Evolutionary conservation across 2,329 filamentous ascomycete species (phyloP).

Genomic region (Aspergillus sp.): DNA sequence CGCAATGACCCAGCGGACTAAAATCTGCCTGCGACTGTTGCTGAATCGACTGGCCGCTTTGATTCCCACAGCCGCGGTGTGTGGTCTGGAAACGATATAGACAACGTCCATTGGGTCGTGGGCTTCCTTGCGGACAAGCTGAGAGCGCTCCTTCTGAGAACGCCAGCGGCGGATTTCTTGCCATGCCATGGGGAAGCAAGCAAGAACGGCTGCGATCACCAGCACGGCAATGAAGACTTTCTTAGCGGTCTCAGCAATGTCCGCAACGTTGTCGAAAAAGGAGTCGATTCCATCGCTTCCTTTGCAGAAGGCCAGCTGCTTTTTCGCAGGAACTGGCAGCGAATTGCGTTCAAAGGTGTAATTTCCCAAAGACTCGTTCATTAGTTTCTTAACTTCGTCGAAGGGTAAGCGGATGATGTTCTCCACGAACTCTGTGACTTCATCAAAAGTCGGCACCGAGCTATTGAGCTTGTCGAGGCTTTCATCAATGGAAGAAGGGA

Average conservation of each 20-base stretch:
- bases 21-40: slow-evolving; percentile 64
- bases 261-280: slow-evolving; percentile 75
- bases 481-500: slow-evolving; percentile 67
- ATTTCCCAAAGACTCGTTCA: slow-evolving; percentile 68
- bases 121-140: slow-evolving; percentile 63
- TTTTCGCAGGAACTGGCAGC: slow-evolving; percentile 82
- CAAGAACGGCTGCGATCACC: slow-evolving; percentile 67
- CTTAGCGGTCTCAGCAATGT: slow-evolving; percentile 66
- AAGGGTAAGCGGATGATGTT: slow-evolving; percentile 76
- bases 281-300: slow-evolving; percentile 76
- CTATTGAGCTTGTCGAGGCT: slow-evolving; percentile 71
- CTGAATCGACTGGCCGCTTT: slow-evolving; percentile 64
- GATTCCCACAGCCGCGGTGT: slow-evolving; percentile 71
- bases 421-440: slow-evolving; percentile 80
- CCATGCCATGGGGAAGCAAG: slow-evolving; percentile 75
- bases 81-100: slow-evolving; percentile 81
- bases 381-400: slow-evolving; percentile 69
- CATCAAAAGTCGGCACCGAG: slow-evolving; percentile 76
- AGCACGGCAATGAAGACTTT: slow-evolving; percentile 77
- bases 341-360: slow-evolving; percentile 76
- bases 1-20: slow-evolving; percentile 79
- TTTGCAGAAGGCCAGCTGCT: slow-evolving; percentile 83
- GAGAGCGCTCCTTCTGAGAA: slow-evolving; percentile 67
- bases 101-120: slow-evolving; percentile 84
- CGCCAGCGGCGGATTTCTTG: slow-evolving; percentile 77